phyloP scores from a whole-genome alignment of 768 basidiomycete species.

The Leccinum disarticulatum region DNA sequence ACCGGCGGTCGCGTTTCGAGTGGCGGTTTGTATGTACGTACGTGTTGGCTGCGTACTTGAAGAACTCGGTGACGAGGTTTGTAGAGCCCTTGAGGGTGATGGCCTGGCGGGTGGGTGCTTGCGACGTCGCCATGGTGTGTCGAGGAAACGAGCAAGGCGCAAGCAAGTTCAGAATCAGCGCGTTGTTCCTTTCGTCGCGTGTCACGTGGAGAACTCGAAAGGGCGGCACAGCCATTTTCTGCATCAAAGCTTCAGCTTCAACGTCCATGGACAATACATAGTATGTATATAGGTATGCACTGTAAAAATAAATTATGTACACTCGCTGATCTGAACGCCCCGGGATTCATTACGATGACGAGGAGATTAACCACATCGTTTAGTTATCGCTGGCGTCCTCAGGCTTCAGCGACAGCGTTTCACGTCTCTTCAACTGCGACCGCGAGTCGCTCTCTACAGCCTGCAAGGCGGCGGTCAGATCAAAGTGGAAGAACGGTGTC shows the following conservation, averaged over 20 bases:
- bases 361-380: neutral
- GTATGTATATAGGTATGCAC: no score
- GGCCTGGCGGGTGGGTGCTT: slow-evolving; percentile 58
- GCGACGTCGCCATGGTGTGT: slow-evolving; percentile 43
- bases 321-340: neutral
- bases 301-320: neutral
- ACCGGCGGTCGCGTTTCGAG: neutral
- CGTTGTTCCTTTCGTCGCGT: neutral
- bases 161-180: neutral
- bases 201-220: neutral
- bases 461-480: neutral
- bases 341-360: neutral
- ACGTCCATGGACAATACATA: neutral
- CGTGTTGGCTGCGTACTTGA: slow-evolving; percentile 99
- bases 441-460: neutral
- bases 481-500: neutral
- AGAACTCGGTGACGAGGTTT: slow-evolving; percentile 93
- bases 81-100: slow-evolving; percentile 97
- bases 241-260: neutral
- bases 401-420: neutral
- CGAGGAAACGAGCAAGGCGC: neutral
- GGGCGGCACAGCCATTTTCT: no score
- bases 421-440: neutral
- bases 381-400: neutral
- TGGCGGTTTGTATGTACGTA: slow-evolving; percentile 38